Evolutionary conservation across 345 rosid genomes (phyloP).

Genomic region (Citrus unshiu): DNA sequence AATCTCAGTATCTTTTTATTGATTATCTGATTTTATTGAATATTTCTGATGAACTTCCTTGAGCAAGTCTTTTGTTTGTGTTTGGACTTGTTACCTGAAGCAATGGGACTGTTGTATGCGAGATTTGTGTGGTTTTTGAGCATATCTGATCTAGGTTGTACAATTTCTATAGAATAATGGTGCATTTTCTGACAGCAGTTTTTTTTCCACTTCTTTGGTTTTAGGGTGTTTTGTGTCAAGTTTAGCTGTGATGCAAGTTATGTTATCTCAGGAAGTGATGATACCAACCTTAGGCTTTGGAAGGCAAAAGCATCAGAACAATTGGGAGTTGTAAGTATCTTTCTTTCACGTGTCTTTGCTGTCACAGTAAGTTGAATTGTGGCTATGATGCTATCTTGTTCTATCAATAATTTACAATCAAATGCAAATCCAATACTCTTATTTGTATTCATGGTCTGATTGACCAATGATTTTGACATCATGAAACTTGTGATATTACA

Average conservation of each 20-base stretch:
- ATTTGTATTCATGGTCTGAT: neutral
- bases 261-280: conserved; percentile 93
- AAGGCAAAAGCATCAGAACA: conserved; percentile 99
- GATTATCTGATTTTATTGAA: neutral
- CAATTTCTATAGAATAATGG: neutral
- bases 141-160: neutral
- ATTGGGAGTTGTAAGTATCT: conserved; percentile 82
- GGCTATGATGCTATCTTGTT: conserved; percentile 3
- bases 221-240: conserved; percentile 89
- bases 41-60: neutral
- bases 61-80: neutral
- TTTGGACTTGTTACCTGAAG: conserved; percentile 5
- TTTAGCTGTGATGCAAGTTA: conserved; percentile 94
- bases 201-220: neutral
- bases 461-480: neutral
- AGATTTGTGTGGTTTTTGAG: neutral
- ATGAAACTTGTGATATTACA: neutral
- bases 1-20: neutral
- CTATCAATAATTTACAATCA: neutral
- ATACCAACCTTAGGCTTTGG: conserved; percentile 92
- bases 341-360: neutral
- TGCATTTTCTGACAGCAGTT: conserved; percentile 14
- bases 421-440: neutral
- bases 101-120: neutral
- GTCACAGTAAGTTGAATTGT: neutral